These are phyloP conservation scores for Hypoxylon sp. DNA, from an alignment of 2,329 filamentous ascomycete genomes.

Conservation along the genomic window DNA sequence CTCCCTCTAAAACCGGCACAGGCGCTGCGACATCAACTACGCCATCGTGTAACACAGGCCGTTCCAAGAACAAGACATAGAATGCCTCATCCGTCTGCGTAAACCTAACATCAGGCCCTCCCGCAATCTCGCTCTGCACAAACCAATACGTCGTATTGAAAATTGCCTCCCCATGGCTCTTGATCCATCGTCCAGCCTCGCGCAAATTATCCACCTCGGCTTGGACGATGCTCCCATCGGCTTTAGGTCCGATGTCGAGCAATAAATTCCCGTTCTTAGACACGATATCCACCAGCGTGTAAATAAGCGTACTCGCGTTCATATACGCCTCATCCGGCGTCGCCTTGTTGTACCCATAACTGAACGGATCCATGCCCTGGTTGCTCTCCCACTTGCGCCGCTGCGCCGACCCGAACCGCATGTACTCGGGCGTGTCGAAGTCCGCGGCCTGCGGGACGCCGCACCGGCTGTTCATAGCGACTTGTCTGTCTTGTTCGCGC, in stretches of 20 bases:
- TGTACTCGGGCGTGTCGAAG: slow-evolving; percentile 74
- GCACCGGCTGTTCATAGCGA: slow-evolving; percentile 71
- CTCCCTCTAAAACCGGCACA: slow-evolving; percentile 63
- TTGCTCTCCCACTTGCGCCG: slow-evolving; percentile 72
- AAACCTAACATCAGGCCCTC: slow-evolving; percentile 61
- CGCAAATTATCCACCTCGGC: slow-evolving; percentile 64
- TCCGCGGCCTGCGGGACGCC: slow-evolving; percentile 66
- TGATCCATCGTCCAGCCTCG: slow-evolving; percentile 69
- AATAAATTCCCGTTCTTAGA: slow-evolving; percentile 63
- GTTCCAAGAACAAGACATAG: slow-evolving; percentile 64
- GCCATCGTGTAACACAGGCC: slow-evolving; percentile 55
- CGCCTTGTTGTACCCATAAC: slow-evolving; percentile 72
- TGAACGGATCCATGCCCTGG: slow-evolving; percentile 72
- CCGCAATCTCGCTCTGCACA: slow-evolving; percentile 49
- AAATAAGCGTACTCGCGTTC: slow-evolving; percentile 65
- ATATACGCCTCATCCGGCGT: slow-evolving; percentile 66
- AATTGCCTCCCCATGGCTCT: slow-evolving; percentile 67
- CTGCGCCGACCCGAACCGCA: slow-evolving; percentile 64
- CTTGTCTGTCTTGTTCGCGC: slow-evolving; percentile 60
- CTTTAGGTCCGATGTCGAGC: slow-evolving; percentile 69
- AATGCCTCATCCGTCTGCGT: slow-evolving; percentile 68
- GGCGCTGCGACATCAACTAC: slow-evolving; percentile 60
- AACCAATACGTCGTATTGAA: slow-evolving; percentile 68
- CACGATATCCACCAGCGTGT: slow-evolving; percentile 55
- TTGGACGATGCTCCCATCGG: slow-evolving; percentile 68